phyloP scores from a whole-genome alignment of 2,329 filamentous ascomycete species.

The Lachnellula occidentalis region DNA sequence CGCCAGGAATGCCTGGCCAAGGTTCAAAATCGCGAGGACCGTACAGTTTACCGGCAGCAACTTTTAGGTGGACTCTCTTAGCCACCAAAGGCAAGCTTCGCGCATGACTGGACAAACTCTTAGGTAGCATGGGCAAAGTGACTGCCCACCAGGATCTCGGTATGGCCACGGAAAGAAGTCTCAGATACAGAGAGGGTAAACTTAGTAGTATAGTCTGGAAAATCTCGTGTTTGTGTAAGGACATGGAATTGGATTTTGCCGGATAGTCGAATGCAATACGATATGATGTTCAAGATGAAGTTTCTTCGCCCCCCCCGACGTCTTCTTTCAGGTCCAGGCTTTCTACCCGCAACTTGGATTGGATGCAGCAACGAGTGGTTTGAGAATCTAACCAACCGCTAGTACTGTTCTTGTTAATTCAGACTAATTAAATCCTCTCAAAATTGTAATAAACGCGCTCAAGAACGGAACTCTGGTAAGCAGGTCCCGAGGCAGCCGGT shows the following conservation, averaged over 20 bases:
- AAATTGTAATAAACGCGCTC: neutral
- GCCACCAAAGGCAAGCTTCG: slow-evolving; percentile 4
- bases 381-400: neutral
- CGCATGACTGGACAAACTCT: slow-evolving; percentile 11
- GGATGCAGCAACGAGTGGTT: slow-evolving; percentile 5
- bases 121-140: neutral
- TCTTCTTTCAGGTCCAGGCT: neutral
- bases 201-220: neutral
- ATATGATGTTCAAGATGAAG: slow-evolving; percentile 12
- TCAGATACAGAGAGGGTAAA: slow-evolving; percentile 3
- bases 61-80: neutral
- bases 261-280: slow-evolving; percentile 13
- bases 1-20: slow-evolving; percentile 19
- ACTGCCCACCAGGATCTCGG: neutral
- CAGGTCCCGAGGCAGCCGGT: neutral
- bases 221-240: slow-evolving; percentile 5
- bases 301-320: neutral
- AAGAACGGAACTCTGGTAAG: neutral
- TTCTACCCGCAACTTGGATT: slow-evolving; percentile 1
- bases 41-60: neutral
- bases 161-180: slow-evolving; percentile 11
- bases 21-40: slow-evolving; percentile 17
- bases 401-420: neutral
- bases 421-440: no score
- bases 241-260: slow-evolving; percentile 18